These are phyloP conservation scores for Taphrina sp. DNA, from an alignment of 1,139 yeast genomes.

Conservation along the genomic window DNA sequence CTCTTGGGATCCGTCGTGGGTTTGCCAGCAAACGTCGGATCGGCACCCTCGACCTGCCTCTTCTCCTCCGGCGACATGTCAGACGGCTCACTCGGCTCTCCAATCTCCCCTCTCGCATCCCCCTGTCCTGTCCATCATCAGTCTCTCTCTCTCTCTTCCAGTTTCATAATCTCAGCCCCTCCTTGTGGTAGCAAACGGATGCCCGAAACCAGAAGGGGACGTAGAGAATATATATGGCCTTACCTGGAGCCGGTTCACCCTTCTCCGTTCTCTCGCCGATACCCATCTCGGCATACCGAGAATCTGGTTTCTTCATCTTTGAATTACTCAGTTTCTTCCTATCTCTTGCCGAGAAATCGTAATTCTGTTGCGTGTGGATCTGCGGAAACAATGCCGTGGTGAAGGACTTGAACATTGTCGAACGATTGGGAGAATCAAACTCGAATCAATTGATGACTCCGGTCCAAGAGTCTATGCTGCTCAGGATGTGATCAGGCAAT, in stretches of 20 bases:
- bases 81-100: conserved; percentile 27
- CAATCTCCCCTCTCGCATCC: conserved; percentile 5
- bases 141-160: neutral
- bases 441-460: too few species aligned
- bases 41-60: conserved; percentile 14
- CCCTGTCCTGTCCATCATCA: conserved; percentile 12
- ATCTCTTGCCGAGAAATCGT: conserved; percentile 5
- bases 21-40: conserved; percentile 12
- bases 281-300: conserved; percentile 24
- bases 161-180: neutral
- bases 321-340: neutral
- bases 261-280: conserved; percentile 28
- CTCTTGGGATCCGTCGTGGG: neutral
- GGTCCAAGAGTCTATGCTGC: too few species aligned
- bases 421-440: too few species aligned
- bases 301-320: conserved; percentile 21
- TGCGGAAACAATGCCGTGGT: conserved; percentile 19
- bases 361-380: conserved; percentile 18
- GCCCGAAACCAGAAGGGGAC: neutral
- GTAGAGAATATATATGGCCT: neutral
- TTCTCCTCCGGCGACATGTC: conserved; percentile 30
- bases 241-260: conserved; percentile 29
- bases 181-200: neutral
- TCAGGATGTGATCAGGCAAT: too few species aligned
- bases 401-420: conserved; percentile 17